Evolutionary conservation across 257 asterid genomes (phyloP), one percentile per base, ranked within the genome.

Genomic region (Scutellaria minor): DNA sequence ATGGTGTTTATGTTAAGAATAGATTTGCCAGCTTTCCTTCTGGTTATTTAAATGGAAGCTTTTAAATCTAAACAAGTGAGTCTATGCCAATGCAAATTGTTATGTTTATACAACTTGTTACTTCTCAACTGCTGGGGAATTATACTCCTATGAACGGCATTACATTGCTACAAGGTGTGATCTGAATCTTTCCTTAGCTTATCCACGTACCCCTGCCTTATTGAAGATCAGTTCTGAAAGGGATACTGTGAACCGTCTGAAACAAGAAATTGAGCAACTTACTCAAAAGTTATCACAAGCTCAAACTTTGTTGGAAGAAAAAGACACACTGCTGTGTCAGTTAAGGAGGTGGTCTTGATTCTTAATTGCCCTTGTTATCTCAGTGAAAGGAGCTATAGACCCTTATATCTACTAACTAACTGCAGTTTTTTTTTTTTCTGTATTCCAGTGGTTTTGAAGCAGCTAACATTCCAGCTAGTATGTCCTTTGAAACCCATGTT

Each of bases 121-220:
- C 60, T 45, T 63, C 48, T 24, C 45, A 57, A 44, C 54, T 31
- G 42, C 44, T 72, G 56, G 53, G 73, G 53, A 27, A 6, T 59
- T 70, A 18, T 41, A 47, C 42, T 82, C 75, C 50, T 68, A 52
- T 73, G 58, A 37, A 6, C 70, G 78, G 64, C 5, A 44, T 72
- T 62, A 62, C 18, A 10, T 51, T 13, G 14, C 42, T 27, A 58
- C 44, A 60, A 50, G 47, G 57, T 52, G 31, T 55, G 35, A 55
- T 56, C 71, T 69, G 79, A 55, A 66, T 46, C 63, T 82, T 73
- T 88, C 90, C 97, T 94, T 94, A 85, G 88, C 97, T 83, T 87
- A 64, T 81, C 67, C 78, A 94, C 96, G 98, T 73, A 86, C 88
- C 89, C 99, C 99, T 71, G 95, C 96, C 80, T 81, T 94, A 78